A percentile compares a stretch with the other conserved stretches of the same genome.
Evolutionary conservation across 352 stramenopile genomes (phyloP).

Genomic region (Pythium rhizo-oryzae): DNA sequence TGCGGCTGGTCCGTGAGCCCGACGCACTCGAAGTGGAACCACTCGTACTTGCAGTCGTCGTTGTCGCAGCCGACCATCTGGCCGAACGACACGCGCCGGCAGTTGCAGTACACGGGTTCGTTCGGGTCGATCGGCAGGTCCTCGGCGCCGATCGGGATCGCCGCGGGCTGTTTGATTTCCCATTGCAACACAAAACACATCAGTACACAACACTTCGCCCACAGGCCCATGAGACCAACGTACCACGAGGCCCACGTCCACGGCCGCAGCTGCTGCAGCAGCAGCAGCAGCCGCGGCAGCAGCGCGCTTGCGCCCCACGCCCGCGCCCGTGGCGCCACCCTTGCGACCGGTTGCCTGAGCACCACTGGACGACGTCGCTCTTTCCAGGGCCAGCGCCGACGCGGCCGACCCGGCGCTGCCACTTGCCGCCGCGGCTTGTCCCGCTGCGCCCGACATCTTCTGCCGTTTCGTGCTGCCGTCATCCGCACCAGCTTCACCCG

Average conservation of each 20-base stretch:
- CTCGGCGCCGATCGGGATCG: slow-evolving; percentile 56
- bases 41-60: slow-evolving; percentile 93
- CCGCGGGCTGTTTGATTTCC: slow-evolving; percentile 18
- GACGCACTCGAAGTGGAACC: slow-evolving; percentile 92
- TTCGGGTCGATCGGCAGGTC: slow-evolving; percentile 88
- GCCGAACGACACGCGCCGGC: slow-evolving; percentile 85
- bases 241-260: slow-evolving; percentile 21
- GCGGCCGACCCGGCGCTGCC: neutral
- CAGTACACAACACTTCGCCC: neutral
- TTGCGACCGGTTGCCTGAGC: slow-evolving; percentile 14
- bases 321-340: slow-evolving; percentile 14
- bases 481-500: neutral
- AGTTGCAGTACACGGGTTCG: slow-evolving; percentile 89
- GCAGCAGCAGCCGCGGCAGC: slow-evolving; percentile 37
- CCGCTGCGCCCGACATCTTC: slow-evolving; percentile 11
- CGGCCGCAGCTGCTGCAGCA: neutral
- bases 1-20: slow-evolving; percentile 82
- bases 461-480: slow-evolving; percentile 20
- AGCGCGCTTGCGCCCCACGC: slow-evolving; percentile 51
- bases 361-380: neutral
- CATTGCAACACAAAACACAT: slow-evolving; percentile 1
- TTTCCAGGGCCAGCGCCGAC: neutral
- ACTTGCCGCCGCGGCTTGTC: neutral
- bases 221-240: neutral
- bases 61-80: slow-evolving; percentile 94